These are phyloP conservation scores for Tetrapisispora nanseiensis DNA, from an alignment of 805 yeast species.

Conservation along the genomic window DNA sequence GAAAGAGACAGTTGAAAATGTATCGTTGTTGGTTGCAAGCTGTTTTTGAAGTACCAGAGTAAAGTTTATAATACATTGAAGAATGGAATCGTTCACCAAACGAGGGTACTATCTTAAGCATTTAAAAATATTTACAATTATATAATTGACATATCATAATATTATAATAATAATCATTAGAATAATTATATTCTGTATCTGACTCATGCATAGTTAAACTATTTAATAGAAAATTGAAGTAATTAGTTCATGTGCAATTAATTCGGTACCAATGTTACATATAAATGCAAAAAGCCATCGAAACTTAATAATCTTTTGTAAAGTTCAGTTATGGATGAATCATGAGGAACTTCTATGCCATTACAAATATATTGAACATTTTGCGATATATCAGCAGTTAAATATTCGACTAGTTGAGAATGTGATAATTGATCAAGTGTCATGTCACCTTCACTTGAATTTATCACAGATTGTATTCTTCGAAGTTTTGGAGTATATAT, in stretches of 20 bases:
- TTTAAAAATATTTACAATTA: not conserved
- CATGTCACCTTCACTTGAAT: conserved; percentile 4
- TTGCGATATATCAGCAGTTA: conserved; percentile 34
- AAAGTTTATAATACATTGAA: not conserved
- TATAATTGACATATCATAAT: not conserved
- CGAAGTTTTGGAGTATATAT: conserved; percentile 29
- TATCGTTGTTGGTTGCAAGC: conserved; percentile 96
- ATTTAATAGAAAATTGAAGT: too few species aligned
- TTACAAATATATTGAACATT: conserved; percentile 38
- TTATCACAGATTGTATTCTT: conserved; percentile 28
- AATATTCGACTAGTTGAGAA: conserved; percentile 36
- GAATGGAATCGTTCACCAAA: not conserved
- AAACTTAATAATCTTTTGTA: conserved; percentile 38
- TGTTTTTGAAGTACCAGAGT: conserved; percentile 46
- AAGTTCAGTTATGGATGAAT: conserved; percentile 37
- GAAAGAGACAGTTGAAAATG: conserved; percentile 90
- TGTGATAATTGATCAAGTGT: conserved; percentile 36
- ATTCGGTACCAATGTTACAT: not conserved
- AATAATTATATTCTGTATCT: not conserved
- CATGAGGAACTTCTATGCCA: conserved; percentile 43
- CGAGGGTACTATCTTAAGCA: not conserved
- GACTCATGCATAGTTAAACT: too few species aligned
- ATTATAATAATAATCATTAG: not conserved
- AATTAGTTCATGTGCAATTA: too few species aligned
- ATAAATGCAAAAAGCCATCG: conserved; percentile 56